These are phyloP conservation scores for Cytospora piceae DNA, from an alignment of 2,329 filamentous ascomycete species.

Conservation along the genomic window DNA sequence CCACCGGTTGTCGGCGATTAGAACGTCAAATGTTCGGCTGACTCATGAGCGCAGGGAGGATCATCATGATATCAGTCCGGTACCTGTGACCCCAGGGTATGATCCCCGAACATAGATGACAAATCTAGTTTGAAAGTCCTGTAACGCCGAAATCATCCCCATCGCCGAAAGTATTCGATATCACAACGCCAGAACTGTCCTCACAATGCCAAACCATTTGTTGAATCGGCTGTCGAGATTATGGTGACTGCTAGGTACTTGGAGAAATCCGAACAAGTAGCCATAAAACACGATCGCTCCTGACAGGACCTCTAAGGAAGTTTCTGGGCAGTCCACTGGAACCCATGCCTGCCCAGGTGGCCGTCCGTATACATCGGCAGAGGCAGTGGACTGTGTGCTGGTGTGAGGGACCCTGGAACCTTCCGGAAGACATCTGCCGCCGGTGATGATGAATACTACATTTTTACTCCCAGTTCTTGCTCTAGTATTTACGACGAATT, in stretches of 20 bases:
- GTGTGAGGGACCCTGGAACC: not conserved
- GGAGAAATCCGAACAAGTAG: not conserved
- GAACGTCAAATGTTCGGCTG: not conserved
- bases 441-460: not conserved
- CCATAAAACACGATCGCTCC: not conserved
- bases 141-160: not conserved
- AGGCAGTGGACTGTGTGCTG: not conserved
- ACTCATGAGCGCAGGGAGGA: not conserved
- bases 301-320: not conserved
- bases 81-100: not conserved
- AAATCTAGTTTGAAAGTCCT: not conserved
- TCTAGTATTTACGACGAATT: not conserved
- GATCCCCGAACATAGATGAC: not conserved
- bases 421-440: not conserved
- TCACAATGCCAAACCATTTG: no score
- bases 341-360: no score
- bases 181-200: no score
- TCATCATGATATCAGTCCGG: not conserved
- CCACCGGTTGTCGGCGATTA: not conserved
- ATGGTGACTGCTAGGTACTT: not conserved
- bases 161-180: not conserved
- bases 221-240: not conserved
- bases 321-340: not conserved
- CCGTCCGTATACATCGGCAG: not conserved
- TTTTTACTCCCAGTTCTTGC: not conserved